These are phyloP conservation scores for Triglochin maritima DNA, from an alignment of 106 monocot genomes.

Conservation along the genomic window DNA sequence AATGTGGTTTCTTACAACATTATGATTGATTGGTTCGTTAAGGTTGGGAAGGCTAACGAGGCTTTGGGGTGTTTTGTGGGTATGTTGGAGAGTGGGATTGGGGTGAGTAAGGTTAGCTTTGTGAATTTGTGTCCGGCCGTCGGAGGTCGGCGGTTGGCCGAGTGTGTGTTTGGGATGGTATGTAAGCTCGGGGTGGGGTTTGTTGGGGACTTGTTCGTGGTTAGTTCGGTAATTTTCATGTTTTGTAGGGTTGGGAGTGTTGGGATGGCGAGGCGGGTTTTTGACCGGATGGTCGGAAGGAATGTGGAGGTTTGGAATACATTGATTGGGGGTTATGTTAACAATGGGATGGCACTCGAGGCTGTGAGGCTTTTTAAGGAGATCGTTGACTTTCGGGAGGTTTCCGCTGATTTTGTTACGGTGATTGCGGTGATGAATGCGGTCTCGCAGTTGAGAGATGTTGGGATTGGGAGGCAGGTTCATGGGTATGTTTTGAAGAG, in stretches of 20 bases:
- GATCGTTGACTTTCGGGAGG: conserved; percentile 25
- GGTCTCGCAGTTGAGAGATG: conserved; percentile 47
- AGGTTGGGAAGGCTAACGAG: conserved; percentile 9
- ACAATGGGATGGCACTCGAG: conserved; percentile 42
- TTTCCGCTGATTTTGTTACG: conserved; percentile 49
- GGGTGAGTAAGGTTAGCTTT: conserved; percentile 56
- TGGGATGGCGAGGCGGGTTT: conserved; percentile 34
- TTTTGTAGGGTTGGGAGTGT: conserved; percentile 45
- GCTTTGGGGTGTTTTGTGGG: conserved; percentile 37
- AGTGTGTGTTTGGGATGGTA: conserved; percentile 40
- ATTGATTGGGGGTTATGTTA: conserved; percentile 85
- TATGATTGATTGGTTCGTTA: conserved; percentile 55
- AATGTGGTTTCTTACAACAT: conserved; percentile 91
- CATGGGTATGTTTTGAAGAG: conserved; percentile 44
- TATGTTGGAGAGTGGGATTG: conserved; percentile 41
- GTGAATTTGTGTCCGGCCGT: conserved; percentile 59
- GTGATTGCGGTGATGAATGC: conserved; percentile 53
- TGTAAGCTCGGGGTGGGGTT: conserved; percentile 38
- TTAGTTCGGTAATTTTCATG: conserved; percentile 57
- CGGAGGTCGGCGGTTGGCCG: neutral
- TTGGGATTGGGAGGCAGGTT: conserved; percentile 55
- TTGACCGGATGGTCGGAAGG: conserved; percentile 36
- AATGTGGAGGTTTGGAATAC: conserved; percentile 90
- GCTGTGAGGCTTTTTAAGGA: conserved; percentile 47
- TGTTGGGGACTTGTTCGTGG: conserved; percentile 40